Conservation (phyloP, 345 rosid genomes). For the Boechera divaricarpa region DNA sequence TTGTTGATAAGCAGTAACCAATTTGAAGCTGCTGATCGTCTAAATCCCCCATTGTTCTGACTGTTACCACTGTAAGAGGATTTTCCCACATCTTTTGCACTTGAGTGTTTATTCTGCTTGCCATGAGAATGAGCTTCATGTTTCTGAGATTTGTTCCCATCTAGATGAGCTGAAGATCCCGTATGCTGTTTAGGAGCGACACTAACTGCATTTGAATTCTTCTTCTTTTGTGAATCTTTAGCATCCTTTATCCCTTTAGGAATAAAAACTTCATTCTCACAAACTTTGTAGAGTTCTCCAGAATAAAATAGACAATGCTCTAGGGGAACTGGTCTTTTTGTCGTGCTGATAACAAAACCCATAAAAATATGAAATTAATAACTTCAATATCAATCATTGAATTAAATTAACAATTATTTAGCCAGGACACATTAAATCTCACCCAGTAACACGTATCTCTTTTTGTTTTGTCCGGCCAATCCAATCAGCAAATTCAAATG, state of each 20-base stretch:
- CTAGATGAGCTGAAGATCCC: conserved; percentile 63
- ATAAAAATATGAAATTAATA: neutral
- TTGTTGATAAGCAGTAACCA: conserved; percentile 88
- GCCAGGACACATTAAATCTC: conserved; percentile 44
- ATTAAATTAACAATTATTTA: conserved; percentile 19
- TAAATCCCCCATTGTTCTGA: conserved; percentile 68
- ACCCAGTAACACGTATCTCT: conserved; percentile 92
- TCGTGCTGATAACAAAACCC: conserved; percentile 63
- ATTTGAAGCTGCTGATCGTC: conserved; percentile 78
- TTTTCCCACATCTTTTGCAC: conserved; percentile 55
- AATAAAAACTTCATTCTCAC: conserved; percentile 72
- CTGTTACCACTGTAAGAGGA: conserved; percentile 58
- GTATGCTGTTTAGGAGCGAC: conserved; percentile 50
- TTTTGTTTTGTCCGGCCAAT: conserved; percentile 96
- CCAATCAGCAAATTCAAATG: conserved; percentile 95
- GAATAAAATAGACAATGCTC: conserved; percentile 93
- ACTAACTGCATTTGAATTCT: conserved; percentile 56
- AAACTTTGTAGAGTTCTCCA: conserved; percentile 84
- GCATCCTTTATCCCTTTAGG: conserved; percentile 82
- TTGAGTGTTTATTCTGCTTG: conserved; percentile 80
- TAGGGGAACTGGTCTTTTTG: conserved; percentile 94
- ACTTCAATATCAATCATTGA: conserved; percentile 2
- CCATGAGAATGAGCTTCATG: conserved; percentile 62
- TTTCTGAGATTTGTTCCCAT: conserved; percentile 68
- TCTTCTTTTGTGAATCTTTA: conserved; percentile 75